Evolutionary conservation across 2,329 filamentous ascomycete species (phyloP).

Genomic region (Pseudofabraea citricarpa): DNA sequence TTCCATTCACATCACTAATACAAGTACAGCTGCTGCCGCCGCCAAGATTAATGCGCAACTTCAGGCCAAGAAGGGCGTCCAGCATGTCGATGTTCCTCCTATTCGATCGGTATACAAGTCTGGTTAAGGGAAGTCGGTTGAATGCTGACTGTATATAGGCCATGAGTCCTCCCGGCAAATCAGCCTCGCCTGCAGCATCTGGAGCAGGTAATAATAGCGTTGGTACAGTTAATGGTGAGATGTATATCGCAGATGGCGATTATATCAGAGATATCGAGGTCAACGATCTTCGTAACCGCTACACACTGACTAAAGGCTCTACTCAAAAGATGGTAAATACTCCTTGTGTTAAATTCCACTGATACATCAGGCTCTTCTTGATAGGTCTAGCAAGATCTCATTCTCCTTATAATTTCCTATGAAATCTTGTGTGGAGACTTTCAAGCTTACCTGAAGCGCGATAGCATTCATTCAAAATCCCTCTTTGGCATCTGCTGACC

Average conservation of each 20-base stretch:
- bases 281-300: conserved; percentile 95
- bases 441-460: conserved; percentile 66
- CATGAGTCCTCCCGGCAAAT: conserved; percentile 18
- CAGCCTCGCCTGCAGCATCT: conserved; percentile 22
- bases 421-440: conserved; percentile 48
- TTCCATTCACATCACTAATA: conserved; percentile 17
- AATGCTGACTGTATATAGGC: conserved; percentile 2
- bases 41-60: conserved; percentile 81
- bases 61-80: conserved; percentile 81
- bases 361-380: conserved; percentile 48
- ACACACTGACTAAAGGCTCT: conserved; percentile 92
- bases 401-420: conserved; percentile 26
- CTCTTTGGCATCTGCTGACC: conserved; percentile 94
- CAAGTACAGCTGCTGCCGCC: conserved; percentile 73
- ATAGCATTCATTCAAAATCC: conserved; percentile 57
- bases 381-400: conserved; percentile 24
- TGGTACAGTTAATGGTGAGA: conserved; percentile 67
- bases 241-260: conserved; percentile 94
- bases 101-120: conserved; percentile 54
- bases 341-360: conserved; percentile 62
- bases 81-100: conserved; percentile 84
- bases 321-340: conserved; percentile 99
- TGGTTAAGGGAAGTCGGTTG: background rate
- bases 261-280: conserved; percentile 99
- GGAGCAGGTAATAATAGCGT: conserved; percentile 36